phyloP scores from a whole-genome alignment of 805 yeast species.

The Kodamaea sagamina region DNA sequence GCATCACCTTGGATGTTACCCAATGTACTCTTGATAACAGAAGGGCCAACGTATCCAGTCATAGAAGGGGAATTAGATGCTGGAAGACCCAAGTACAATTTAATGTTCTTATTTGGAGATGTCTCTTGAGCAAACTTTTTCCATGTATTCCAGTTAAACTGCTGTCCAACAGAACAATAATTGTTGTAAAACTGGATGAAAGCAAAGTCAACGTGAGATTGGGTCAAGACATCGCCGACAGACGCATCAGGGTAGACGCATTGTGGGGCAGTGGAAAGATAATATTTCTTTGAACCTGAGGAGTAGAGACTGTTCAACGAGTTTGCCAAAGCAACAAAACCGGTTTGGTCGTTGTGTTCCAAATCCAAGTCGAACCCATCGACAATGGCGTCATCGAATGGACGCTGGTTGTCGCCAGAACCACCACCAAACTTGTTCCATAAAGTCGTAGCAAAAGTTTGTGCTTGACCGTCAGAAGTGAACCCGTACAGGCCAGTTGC shows the following conservation, averaged over 20 bases:
- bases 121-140: constrained; percentile 53
- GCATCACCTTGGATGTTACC: constrained; percentile 19
- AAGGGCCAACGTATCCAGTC: constrained; percentile 38
- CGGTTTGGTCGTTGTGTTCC: constrained; percentile 35
- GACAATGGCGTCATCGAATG: constrained; percentile 12
- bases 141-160: constrained; percentile 73
- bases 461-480: constrained; percentile 52
- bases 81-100: constrained; percentile 39
- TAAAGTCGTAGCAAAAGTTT: constrained; percentile 48
- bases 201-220: constrained; percentile 72
- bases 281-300: constrained; percentile 52
- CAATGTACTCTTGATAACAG: constrained; percentile 14
- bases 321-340: constrained; percentile 18
- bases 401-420: constrained; percentile 17
- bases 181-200: constrained; percentile 89
- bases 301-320: constrained; percentile 5
- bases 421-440: constrained; percentile 45
- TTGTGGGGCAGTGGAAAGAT: constrained; percentile 87
- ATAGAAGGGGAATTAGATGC: constrained; percentile 39
- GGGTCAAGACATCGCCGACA: constrained; percentile 28
- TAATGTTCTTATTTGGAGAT: constrained; percentile 48
- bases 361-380: constrained; percentile 39
- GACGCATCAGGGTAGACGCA: constrained; percentile 77
- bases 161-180: constrained; percentile 52
- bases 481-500: constrained; percentile 62